Base-by-base conservation (phyloP, 176 grass and related monocot genomes). In the Oryza longistaminata region DNA sequence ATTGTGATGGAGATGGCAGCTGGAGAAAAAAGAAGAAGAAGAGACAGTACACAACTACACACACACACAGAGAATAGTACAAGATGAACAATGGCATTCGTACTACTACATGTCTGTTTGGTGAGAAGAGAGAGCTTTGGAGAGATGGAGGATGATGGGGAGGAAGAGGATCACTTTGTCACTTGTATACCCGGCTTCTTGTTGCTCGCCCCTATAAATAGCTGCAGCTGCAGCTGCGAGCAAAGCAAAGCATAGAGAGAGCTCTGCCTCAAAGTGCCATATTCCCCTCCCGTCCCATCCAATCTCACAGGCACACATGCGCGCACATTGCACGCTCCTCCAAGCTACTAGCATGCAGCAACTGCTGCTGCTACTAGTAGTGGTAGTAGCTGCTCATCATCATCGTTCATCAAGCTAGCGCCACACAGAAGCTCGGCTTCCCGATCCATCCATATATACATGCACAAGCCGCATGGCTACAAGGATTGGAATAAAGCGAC, bases 271-370 rank as follows among this genome's bases (percentile, higher is more conserved):
- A 0, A 22, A 69, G 48, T 26, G 66, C 70, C 78, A 71, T 82
- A 75, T 12, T 27, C 66, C 42, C 85, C 85, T 73, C 76, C 8
- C 39, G 50, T 65, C 85, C n/a, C 58, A 31, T 66, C 44, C 3
- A 24, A 13, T 21, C 22, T 22, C 12, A 77, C 29, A 22, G 8
- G 4, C 37, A 74, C 81, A 79, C 67, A 84, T 83, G 75, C 21
- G 11, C 68, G 45, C 87, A 84, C 86, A 83, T 78, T 88, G 81
- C 87, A 89, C 87, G 27, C 82, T 60, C 37, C 82, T 89, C 82
- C 81, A 81, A 44, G 80, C 77, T 65, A 21, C 48, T 45, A 44
- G 9, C 2, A 46, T 31, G 29, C 29, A 31, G 50, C 50, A 19
- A 53, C 21, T 22, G n/a, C 55, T 61, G 21, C 55, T 22, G 7